Evolutionary conservation across 805 yeast species (phyloP).

Genomic region (Myxozyma lipomycoides): DNA sequence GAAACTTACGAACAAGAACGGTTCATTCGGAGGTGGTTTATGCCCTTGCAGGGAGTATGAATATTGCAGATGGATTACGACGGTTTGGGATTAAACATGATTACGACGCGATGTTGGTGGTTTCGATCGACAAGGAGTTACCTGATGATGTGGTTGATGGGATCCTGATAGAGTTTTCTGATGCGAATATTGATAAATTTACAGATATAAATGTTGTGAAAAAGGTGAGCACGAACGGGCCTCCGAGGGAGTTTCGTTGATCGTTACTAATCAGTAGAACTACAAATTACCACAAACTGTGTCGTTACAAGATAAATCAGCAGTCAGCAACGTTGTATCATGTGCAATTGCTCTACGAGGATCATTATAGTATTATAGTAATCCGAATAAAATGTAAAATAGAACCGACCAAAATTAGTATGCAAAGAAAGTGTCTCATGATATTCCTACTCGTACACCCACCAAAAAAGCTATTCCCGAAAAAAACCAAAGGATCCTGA

Average conservation of each 20-base stretch:
- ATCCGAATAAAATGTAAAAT: background rate
- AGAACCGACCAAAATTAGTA: too few relatives aligned
- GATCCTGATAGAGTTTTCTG: conserved; percentile 20
- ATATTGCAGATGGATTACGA: conserved; percentile 65
- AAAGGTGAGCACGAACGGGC: conserved; percentile 5
- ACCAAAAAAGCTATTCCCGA: too few relatives aligned
- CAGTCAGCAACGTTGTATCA: conserved; percentile 7
- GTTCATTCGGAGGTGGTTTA: conserved; percentile 69
- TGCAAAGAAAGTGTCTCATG: too few relatives aligned
- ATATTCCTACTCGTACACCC: too few relatives aligned
- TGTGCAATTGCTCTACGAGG: conserved; percentile 27
- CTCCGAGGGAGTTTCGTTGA: too few relatives aligned
- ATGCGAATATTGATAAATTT: conserved; percentile 3
- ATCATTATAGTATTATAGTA: conserved; percentile 2
- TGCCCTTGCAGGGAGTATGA: conserved; percentile 64
- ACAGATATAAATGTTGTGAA: conserved; percentile 15
- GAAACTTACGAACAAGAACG: conserved; percentile 54
- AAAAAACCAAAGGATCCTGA: background rate
- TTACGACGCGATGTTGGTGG: conserved; percentile 45
- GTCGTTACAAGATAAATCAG: conserved; percentile 1
- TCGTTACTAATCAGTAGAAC: too few relatives aligned
- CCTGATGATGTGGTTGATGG: conserved; percentile 28
- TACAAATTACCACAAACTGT: conserved; percentile 22
- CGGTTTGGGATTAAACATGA: conserved; percentile 63
- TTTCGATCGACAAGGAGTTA: conserved; percentile 43